A percentile compares a stretch with the other conserved stretches of the same genome.
These are phyloP conservation scores for Cyberlindnera veronae DNA, from an alignment of 805 yeast species.

Conservation along the genomic window DNA sequence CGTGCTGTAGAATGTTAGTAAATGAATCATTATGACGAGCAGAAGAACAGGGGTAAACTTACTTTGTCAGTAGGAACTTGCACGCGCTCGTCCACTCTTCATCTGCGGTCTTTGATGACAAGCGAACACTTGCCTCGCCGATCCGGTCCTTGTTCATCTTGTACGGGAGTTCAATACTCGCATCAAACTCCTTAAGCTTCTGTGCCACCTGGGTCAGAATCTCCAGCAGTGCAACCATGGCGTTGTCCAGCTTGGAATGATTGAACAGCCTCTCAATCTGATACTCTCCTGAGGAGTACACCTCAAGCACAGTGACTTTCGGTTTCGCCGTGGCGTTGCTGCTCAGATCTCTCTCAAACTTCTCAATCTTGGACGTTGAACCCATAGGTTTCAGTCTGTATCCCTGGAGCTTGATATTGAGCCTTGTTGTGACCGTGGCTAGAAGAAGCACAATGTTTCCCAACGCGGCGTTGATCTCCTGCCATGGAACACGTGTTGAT, in stretches of 20 bases:
- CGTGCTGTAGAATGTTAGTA: slow-evolving; percentile 27
- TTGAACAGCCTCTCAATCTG: slow-evolving; percentile 67
- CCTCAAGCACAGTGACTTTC: slow-evolving; percentile 35
- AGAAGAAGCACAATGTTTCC: slow-evolving; percentile 78
- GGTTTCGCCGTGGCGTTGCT: slow-evolving; percentile 33
- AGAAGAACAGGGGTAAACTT: background rate
- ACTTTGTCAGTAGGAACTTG: slow-evolving; percentile 69
- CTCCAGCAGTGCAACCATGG: slow-evolving; percentile 75
- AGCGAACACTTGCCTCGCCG: slow-evolving; percentile 72
- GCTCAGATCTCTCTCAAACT: slow-evolving; percentile 40
- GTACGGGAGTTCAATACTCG: slow-evolving; percentile 68
- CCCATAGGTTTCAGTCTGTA: slow-evolving; percentile 81
- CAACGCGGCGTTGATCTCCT: slow-evolving; percentile 86
- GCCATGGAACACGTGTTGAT: slow-evolving; percentile 70
- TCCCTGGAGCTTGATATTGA: slow-evolving; percentile 51
- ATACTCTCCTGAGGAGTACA: slow-evolving; percentile 67
- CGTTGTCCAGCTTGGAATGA: slow-evolving; percentile 73
- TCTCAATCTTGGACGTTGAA: slow-evolving; percentile 73
- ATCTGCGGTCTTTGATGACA: slow-evolving; percentile 59
- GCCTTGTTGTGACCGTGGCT: slow-evolving; percentile 56
- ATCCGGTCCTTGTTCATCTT: slow-evolving; percentile 65
- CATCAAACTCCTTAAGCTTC: slow-evolving; percentile 42
- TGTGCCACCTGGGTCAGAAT: slow-evolving; percentile 38
- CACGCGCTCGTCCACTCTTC: slow-evolving; percentile 91
- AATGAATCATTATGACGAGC: background rate